phyloP scores from a whole-genome alignment of 2,329 filamentous ascomycete species.

The Talaromyces sp. region DNA sequence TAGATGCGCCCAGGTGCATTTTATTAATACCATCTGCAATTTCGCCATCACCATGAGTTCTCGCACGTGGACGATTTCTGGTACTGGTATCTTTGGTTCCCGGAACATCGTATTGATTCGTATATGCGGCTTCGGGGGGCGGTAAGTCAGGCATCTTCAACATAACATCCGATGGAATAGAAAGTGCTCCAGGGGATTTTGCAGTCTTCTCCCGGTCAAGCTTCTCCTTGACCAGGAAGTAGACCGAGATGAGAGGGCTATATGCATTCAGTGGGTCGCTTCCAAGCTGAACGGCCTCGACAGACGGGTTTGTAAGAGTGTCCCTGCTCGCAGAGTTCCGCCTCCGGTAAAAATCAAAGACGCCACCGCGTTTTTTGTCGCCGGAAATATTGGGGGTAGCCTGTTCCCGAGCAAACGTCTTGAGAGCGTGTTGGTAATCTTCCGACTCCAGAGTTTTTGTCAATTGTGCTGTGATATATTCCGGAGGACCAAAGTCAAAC shows the following conservation, averaged over 20 bases:
- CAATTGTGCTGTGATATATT: constrained; percentile 75
- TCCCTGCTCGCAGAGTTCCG: constrained; percentile 87
- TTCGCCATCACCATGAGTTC: constrained; percentile 94
- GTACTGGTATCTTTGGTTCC: constrained; percentile 83
- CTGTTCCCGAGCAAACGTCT: constrained; percentile 64
- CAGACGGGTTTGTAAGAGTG: constrained; percentile 75
- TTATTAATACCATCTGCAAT: constrained; percentile 67
- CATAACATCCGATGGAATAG: constrained; percentile 52
- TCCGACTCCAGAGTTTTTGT: constrained; percentile 85
- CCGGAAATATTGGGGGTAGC: constrained; percentile 51
- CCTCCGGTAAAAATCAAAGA: constrained; percentile 97
- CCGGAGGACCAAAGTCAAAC: constrained; percentile 89
- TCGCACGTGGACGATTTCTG: constrained; percentile 73
- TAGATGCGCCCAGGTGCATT: constrained; percentile 49
- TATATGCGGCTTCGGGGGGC: constrained; percentile 80
- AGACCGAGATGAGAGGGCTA: constrained; percentile 85
- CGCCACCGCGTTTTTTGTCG: constrained; percentile 80
- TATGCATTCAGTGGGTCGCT: constrained; percentile 89
- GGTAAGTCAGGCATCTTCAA: constrained; percentile 68
- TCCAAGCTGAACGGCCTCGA: constrained; percentile 75
- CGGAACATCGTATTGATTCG: constrained; percentile 85
- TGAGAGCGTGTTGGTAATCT: constrained; percentile 84
- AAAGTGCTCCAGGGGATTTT: constrained; percentile 54
- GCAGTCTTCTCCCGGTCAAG: constrained; percentile 68
- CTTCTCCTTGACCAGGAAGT: constrained; percentile 95